Base-by-base conservation (phyloP, 495 filamentous ascomycete species). In the Penicillium riverlandense region DNA sequence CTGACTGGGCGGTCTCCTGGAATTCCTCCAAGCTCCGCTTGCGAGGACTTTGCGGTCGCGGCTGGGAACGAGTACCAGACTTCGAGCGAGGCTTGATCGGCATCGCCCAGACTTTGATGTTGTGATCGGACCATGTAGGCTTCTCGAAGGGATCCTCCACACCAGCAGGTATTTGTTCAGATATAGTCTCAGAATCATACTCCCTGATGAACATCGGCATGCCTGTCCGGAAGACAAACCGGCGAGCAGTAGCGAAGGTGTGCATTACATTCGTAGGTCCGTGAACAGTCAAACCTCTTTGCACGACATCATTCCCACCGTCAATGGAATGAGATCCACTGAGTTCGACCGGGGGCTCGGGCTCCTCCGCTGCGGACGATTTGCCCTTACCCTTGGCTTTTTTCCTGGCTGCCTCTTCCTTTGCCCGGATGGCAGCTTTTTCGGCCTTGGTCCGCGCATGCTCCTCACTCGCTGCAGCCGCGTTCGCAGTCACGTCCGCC, bases 191-290 rank as follows among this genome's bases (percentile, higher is more conserved):
- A 14, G 65, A 44, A 32, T 67, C 69, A 43, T 85, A 72, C 62
- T 97, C 92, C 37, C 73, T 70, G 16, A 79, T 72, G 14, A 57
- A 64, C 2, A 96, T 35, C 1, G 89, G 88, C 57, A 91, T 74
- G 0, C 83, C 82, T 55, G 83, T 87, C 22, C 92, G 73, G 57
- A 97, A 91, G n/a, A 98, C 75, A 62, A 95, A 97, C 29, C 80
- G 66, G 33, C 92, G 76, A n/a, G 85, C 80, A 0, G 87, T 86
- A 29, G 89, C 90, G 33, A 98, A 56, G 1, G 78, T 76, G 53
- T 96, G 85, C 22, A 77, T 73, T 35, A 96, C 54, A 60, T 96
- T 96, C 43, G 75, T 72, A 7, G 82, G 75, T 8, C 89, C 90
- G 55, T 90, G 83, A 9, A 98, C 62, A n/a, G 74, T 79, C 45